phyloP scores from a whole-genome alignment of 345 rosid genomes.

The Conringia planisiliqua region DNA sequence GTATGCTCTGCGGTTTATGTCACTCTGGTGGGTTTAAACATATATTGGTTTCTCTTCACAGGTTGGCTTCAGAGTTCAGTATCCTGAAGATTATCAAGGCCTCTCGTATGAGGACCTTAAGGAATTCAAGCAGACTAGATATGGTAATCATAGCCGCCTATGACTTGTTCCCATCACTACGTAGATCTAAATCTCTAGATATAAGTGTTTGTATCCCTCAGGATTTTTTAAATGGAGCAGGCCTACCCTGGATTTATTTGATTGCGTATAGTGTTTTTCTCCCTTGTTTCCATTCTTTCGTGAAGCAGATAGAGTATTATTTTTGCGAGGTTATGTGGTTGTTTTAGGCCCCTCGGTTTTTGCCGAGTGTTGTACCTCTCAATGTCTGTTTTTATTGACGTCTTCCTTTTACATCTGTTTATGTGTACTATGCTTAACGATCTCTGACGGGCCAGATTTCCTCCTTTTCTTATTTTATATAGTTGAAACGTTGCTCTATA shows the following conservation, averaged over 20 bases:
- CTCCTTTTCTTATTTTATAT: slow-evolving; percentile 15
- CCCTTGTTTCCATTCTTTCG: slow-evolving; percentile 16
- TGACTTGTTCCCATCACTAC: slow-evolving; percentile 17
- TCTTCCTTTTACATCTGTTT: neutral
- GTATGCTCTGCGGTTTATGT: slow-evolving; percentile 9
- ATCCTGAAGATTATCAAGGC: slow-evolving; percentile 80
- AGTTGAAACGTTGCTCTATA: neutral
- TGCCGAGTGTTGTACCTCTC: slow-evolving; percentile 1
- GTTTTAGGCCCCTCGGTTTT: slow-evolving; percentile 16
- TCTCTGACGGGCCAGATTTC: neutral
- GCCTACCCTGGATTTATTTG: neutral
- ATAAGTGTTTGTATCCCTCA: neutral
- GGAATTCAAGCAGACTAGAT: slow-evolving; percentile 96
- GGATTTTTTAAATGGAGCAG: neutral
- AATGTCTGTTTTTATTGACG: neutral
- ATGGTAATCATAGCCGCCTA: slow-evolving; percentile 50
- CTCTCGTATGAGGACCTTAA: slow-evolving; percentile 93
- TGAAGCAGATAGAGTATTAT: slow-evolving; percentile 9
- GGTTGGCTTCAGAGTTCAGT: slow-evolving; percentile 96
- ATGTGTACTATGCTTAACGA: neutral
- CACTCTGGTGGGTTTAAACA: slow-evolving; percentile 1
- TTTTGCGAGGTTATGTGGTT: slow-evolving; percentile 11
- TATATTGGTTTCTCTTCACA: slow-evolving; percentile 34
- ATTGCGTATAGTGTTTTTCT: neutral
- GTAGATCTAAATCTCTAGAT: neutral